A percentile compares a stretch with the other conserved stretches of the same genome.
Evolutionary conservation across 169 alveolate genomes (phyloP).

Genomic region (Perkinsus marinus): DNA sequence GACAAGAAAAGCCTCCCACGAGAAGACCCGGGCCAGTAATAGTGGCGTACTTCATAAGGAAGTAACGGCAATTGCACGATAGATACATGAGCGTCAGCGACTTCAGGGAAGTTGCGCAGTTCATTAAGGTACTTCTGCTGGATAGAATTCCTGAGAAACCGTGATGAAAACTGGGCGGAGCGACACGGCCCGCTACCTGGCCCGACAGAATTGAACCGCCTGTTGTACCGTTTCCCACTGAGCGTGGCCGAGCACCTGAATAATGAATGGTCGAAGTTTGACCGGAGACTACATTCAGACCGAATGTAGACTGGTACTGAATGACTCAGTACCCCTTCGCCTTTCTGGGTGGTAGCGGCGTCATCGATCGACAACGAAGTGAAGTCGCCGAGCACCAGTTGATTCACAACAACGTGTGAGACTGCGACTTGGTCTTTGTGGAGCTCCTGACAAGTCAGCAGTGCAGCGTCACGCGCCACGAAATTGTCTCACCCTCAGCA

Average conservation of each 20-base stretch:
- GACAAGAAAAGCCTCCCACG: background rate
- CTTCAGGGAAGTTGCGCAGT: background rate
- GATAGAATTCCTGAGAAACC: background rate
- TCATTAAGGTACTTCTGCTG: constrained; percentile 2
- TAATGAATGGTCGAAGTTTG: background rate
- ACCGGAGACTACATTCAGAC: too few relatives aligned
- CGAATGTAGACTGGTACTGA: background rate
- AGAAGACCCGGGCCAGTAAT: background rate
- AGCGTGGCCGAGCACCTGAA: background rate
- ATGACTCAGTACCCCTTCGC: background rate
- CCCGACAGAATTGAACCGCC: background rate
- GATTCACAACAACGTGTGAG: constrained; percentile 68
- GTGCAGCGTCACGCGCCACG: background rate
- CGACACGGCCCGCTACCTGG: background rate
- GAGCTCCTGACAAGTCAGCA: constrained; percentile 34
- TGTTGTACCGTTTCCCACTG: background rate
- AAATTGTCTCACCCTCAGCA: constrained; percentile 26
- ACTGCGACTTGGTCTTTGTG: constrained; percentile 66
- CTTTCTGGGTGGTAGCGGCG: background rate
- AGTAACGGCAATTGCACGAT: background rate
- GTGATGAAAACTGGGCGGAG: background rate
- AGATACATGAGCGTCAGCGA: background rate
- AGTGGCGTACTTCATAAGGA: background rate
- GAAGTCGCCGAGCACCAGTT: constrained; percentile 47
- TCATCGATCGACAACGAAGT: background rate